Conservation (phyloP, 1,284 basidiomycete species). For the Mycena sp. region DNA sequence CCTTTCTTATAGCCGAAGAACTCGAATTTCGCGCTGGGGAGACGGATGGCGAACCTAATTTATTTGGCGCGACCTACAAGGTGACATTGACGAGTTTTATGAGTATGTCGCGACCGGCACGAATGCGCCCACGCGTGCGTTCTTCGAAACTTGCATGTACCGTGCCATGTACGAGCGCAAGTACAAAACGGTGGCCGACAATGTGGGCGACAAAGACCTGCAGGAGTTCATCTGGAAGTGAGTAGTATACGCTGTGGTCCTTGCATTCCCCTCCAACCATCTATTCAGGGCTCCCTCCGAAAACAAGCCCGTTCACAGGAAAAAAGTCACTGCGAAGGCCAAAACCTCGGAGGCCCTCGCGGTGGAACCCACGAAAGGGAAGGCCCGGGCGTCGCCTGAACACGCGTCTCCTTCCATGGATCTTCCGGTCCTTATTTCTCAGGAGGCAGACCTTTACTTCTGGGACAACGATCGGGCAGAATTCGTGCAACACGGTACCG, state of each 20-base stretch:
- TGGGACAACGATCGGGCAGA: slow-evolving; percentile 79
- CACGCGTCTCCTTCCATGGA: slow-evolving; percentile 18
- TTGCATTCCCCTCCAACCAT: not conserved
- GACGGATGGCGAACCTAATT: slow-evolving; percentile 84
- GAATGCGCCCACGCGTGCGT: slow-evolving; percentile 84
- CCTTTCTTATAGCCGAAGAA: slow-evolving; percentile 91
- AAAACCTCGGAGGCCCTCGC: slow-evolving; percentile 31
- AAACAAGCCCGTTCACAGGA: slow-evolving; percentile 17
- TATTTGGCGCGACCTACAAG: slow-evolving; percentile 92
- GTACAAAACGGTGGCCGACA: slow-evolving; percentile 78
- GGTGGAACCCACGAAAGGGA: slow-evolving; percentile 19
- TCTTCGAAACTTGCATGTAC: slow-evolving; percentile 94
- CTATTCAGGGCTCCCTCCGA: slow-evolving; percentile 37
- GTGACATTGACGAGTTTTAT: slow-evolving; percentile 83
- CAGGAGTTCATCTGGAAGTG: slow-evolving; percentile 84
- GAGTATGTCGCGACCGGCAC: slow-evolving; percentile 86
- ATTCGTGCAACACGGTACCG: slow-evolving; percentile 81
- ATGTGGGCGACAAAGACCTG: slow-evolving; percentile 72
- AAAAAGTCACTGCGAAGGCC: slow-evolving; percentile 40
- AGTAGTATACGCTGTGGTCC: slow-evolving; percentile 40
- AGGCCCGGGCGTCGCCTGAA: slow-evolving; percentile 4
- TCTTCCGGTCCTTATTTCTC: slow-evolving; percentile 47
- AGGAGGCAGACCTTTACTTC: slow-evolving; percentile 67
- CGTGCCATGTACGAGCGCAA: slow-evolving; percentile 96
- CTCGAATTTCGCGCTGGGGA: slow-evolving; percentile 84